A percentile compares a stretch with the other conserved stretches of the same genome.
These are phyloP conservation scores for Annona cherimola DNA, from an alignment of 164 flowering plant species.

Conservation along the genomic window DNA sequence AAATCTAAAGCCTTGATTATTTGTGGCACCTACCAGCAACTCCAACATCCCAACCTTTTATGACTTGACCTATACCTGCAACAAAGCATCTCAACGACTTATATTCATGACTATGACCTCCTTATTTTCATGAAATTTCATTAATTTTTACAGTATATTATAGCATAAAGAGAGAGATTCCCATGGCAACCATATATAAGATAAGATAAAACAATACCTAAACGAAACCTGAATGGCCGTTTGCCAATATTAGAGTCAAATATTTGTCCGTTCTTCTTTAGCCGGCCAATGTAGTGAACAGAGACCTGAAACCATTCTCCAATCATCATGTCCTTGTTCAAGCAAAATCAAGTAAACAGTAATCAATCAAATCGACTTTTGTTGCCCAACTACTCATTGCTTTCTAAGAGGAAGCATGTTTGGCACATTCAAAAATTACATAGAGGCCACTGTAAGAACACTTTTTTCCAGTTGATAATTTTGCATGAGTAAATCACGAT, in stretches of 20 bases:
- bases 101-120: not conserved
- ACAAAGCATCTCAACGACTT: conserved; percentile 4
- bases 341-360: not conserved
- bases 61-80: conserved; percentile 81
- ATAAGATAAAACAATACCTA: conserved; percentile 41
- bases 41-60: conserved; percentile 92
- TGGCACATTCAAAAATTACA: not conserved
- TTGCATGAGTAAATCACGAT: no score
- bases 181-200: not conserved
- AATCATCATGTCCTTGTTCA: not conserved
- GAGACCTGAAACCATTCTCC: conserved; percentile 46
- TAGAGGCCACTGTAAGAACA: not conserved
- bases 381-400: not conserved
- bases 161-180: not conserved
- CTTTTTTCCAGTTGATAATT: no score
- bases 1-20: not conserved
- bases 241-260: conserved; percentile 76
- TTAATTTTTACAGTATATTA: not conserved
- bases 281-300: conserved; percentile 79
- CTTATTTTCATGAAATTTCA: not conserved
- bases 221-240: conserved; percentile 72
- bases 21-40: conserved; percentile 50
- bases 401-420: not conserved
- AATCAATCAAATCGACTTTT: conserved; percentile 2
- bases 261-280: conserved; percentile 64